Evolutionary conservation across 768 basidiomycete species (phyloP).

Genomic region (Boletus tomentosulus): DNA sequence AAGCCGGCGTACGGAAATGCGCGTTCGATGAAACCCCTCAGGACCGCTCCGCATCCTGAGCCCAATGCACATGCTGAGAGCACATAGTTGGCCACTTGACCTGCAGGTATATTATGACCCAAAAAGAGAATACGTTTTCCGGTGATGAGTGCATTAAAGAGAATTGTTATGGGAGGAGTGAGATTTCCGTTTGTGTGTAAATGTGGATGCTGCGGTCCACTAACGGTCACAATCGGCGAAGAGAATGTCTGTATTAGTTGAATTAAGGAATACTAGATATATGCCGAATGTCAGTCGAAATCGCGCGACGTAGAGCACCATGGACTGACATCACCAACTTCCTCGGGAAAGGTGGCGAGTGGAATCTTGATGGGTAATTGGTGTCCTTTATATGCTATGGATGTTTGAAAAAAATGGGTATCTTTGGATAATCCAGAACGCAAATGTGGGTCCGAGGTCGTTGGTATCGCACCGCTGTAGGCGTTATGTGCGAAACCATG

Average conservation of each 20-base stretch:
- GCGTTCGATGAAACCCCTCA: constrained; percentile 85
- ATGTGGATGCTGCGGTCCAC: constrained; percentile 84
- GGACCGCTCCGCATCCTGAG: constrained; percentile 79
- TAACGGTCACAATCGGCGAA: constrained; percentile 49
- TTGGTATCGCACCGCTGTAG: constrained; percentile 35
- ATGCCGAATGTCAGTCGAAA: constrained; percentile 10
- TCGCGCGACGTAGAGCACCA: neutral
- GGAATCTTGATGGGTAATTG: constrained; percentile 90
- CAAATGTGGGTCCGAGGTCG: constrained; percentile 44
- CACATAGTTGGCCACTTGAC: constrained; percentile 87
- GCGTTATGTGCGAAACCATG: constrained; percentile 39
- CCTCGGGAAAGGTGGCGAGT: constrained; percentile 82
- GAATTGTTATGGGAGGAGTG: constrained; percentile 91
- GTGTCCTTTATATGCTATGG: constrained; percentile 78
- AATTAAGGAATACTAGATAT: constrained; percentile 80
- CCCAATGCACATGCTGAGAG: constrained; percentile 92
- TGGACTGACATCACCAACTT: constrained; percentile 88
- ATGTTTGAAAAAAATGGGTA: constrained; percentile 91
- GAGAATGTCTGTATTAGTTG: constrained; percentile 85
- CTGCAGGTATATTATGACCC: constrained; percentile 85
- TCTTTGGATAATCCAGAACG: constrained; percentile 64
- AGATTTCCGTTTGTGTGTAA: constrained; percentile 86
- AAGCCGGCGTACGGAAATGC: constrained; percentile 96
- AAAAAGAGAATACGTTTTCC: constrained; percentile 96
- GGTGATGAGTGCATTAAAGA: constrained; percentile 94